Base-by-base conservation (phyloP, 331 rosid species). In the Acacia pycnantha region DNA sequence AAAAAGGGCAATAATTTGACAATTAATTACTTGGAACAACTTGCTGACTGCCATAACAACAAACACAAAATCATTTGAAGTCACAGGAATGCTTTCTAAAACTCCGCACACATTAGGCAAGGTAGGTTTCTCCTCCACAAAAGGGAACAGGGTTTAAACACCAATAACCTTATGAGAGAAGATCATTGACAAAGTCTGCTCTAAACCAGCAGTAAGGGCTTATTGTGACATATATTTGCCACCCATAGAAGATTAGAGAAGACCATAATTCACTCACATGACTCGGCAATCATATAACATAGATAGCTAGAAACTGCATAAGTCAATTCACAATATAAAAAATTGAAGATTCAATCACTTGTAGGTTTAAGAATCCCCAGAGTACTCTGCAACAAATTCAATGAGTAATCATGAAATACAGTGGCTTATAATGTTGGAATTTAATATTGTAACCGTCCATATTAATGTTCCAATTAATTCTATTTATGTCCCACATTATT, bases 91-190 rank as follows among this genome's bases (percentile, higher is more conserved):
- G 89, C 76, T 78, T 86, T 93, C 94, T 74, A 96, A 86, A 69
- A 93, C 93, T 82, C 86, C 87, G 27, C 97, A 80, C 47, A 96
- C 94, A 80, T 91, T 85, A 16, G 94, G 86, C 2, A 94, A 87
- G 18, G 99, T 94, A 78, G 99, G 98, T 81, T 91, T 93, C 77
- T 97, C 98, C 87, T 93, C 99, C 31, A 96, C 98, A 46, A 96
- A 96, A 77, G 93, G 97, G 27, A 91, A 84, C 74, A 93, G 93
- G 82, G 18, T 90, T 0, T 97, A 92, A 81, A 96, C 99, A 79
- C 99, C 99, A 77, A 96, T 82, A 47, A 96, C 95, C 86, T 93
- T 96, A 78, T 96, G 99, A 88, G 91, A 96, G 87, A 84, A 96
- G 74, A 96, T 90, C 99, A 97, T 92, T 2, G 99, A 98, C 84